Percentiles rank a stretch among this genome's conserved stretches.
These are phyloP conservation scores for Fusarium albosuccineum DNA, from an alignment of 2,329 filamentous ascomycete species.

Conservation along the genomic window DNA sequence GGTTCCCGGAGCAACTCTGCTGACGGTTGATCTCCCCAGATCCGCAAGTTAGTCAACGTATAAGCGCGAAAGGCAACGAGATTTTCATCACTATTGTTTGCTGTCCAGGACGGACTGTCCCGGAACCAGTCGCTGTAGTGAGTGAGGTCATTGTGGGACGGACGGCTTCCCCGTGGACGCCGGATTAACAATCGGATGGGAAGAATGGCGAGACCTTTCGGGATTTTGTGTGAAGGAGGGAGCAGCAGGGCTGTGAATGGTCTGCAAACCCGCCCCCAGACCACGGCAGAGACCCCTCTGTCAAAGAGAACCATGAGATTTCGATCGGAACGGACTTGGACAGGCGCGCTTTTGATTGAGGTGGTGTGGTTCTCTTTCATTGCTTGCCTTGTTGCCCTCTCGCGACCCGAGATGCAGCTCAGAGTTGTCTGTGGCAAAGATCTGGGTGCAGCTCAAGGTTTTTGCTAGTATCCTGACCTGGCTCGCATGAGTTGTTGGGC, in stretches of 20 bases:
- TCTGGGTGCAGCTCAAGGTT: slow-evolving; percentile 5
- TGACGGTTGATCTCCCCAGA: neutral
- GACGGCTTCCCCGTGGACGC: slow-evolving; percentile 26
- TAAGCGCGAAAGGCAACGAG: neutral
- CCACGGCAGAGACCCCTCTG: slow-evolving; percentile 13
- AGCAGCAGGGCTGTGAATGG: slow-evolving; percentile 19
- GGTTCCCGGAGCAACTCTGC: slow-evolving; percentile 9
- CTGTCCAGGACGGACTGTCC: slow-evolving; percentile 23
- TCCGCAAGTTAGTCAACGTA: neutral
- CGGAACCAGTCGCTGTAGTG: slow-evolving; percentile 23
- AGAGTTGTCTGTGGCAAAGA: neutral
- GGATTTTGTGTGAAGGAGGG: slow-evolving; percentile 25
- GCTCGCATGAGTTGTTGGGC: slow-evolving; percentile 10
- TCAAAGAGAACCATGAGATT: slow-evolving; percentile 12
- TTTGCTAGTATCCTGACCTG: slow-evolving; percentile 1
- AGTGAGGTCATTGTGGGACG: slow-evolving; percentile 40
- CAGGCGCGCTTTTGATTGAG: slow-evolving; percentile 12
- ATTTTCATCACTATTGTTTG: slow-evolving; percentile 19
- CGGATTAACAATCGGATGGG: slow-evolving; percentile 39
- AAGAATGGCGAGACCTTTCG: slow-evolving; percentile 43
- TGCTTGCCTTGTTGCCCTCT: slow-evolving; percentile 19
- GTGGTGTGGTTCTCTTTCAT: slow-evolving; percentile 16
- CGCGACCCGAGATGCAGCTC: slow-evolving; percentile 9
- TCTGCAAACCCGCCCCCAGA: slow-evolving; percentile 7
- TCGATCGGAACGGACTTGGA: slow-evolving; percentile 10